Evolutionary conservation across 495 filamentous ascomycete genomes (phyloP).

Genomic region (Astrothelium subdiscretum): DNA sequence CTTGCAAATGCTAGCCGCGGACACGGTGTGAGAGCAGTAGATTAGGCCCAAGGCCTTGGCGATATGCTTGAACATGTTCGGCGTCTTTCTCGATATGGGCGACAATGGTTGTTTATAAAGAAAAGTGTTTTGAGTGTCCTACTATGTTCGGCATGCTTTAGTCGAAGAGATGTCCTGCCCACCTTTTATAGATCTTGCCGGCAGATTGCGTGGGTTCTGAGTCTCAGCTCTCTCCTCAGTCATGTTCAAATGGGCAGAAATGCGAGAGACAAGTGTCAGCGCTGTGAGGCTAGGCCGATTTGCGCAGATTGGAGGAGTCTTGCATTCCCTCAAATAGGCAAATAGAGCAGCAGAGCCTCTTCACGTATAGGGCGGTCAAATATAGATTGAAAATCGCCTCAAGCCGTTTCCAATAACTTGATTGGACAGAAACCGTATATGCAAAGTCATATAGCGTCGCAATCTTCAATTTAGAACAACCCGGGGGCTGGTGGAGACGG

Average conservation of each 20-base stretch:
- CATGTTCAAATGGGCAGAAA: not conserved
- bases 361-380: not conserved
- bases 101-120: not conserved
- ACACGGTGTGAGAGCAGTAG: not conserved
- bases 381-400: not conserved
- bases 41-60: not conserved
- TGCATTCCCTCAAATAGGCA: not conserved
- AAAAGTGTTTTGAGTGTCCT: not conserved
- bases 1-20: not conserved
- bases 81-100: not conserved
- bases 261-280: not conserved
- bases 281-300: not conserved
- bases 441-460: not conserved
- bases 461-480: not conserved
- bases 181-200: not conserved
- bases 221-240: not conserved
- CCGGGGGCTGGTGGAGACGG: not conserved
- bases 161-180: not conserved
- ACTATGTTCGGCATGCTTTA: not conserved
- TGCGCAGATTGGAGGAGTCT: not conserved
- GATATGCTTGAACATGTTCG: not conserved
- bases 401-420: not conserved
- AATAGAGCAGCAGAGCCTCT: not conserved
- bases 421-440: not conserved
- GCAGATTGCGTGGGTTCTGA: not conserved